Percentiles rank a stretch among this genome's conserved stretches.
These are phyloP conservation scores for Aureobasidium sp. DNA, from an alignment of 2,329 filamentous ascomycete species.

Conservation along the genomic window DNA sequence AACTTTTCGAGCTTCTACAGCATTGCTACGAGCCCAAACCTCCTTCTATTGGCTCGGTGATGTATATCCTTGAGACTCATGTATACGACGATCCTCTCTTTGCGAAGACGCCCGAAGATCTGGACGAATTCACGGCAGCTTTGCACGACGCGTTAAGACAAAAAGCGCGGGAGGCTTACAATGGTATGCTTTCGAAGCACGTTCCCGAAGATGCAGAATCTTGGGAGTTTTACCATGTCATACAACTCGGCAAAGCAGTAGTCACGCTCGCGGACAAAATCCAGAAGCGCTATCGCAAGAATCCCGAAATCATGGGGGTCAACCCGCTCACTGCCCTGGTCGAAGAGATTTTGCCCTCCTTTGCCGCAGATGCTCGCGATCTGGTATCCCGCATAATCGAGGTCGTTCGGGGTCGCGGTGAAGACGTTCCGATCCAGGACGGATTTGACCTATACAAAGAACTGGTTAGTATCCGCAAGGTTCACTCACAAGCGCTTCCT, in stretches of 20 bases:
- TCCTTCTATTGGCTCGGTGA: constrained; percentile 68
- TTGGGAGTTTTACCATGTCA: constrained; percentile 88
- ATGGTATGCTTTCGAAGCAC: constrained; percentile 67
- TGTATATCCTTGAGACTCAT: constrained; percentile 76
- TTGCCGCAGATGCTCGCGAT: constrained; percentile 81
- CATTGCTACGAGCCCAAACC: constrained; percentile 85
- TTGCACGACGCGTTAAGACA: constrained; percentile 65
- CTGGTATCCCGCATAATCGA: constrained; percentile 76
- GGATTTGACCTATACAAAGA: constrained; percentile 92
- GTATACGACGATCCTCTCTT: constrained; percentile 74
- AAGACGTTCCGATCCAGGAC: constrained; percentile 80
- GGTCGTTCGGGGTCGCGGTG: constrained; percentile 58
- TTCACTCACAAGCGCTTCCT: constrained; percentile 70
- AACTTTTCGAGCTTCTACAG: constrained; percentile 81
- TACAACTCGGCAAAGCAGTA: constrained; percentile 79
- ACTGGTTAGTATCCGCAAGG: constrained; percentile 72
- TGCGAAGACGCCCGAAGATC: constrained; percentile 59
- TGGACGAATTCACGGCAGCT: constrained; percentile 63
- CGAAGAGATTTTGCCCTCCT: constrained; percentile 77
- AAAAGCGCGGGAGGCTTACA: constrained; percentile 73
- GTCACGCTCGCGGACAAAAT: constrained; percentile 81
- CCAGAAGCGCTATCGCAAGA: constrained; percentile 84
- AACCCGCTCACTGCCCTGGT: constrained; percentile 65
- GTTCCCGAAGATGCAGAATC: constrained; percentile 72
- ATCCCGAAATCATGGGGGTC: constrained; percentile 76